phyloP scores from a whole-genome alignment of 306 rosid species.

The Gastrolobium bilobum region DNA sequence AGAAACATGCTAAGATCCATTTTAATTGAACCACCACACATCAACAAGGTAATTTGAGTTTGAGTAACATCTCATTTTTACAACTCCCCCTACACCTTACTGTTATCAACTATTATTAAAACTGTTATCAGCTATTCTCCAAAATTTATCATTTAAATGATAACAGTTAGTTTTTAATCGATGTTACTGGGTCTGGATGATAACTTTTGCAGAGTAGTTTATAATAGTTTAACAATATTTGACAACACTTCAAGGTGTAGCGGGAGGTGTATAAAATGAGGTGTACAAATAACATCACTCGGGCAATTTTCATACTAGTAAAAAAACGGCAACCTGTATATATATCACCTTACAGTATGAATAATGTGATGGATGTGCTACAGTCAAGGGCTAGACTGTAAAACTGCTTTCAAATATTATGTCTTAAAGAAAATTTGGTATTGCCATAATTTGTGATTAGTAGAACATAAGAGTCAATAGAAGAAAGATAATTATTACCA shows the following conservation, averaged over 20 bases:
- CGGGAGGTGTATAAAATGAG: conserved; percentile 12
- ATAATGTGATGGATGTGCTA: conserved; percentile 19
- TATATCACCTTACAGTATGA: neutral
- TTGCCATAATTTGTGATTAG: neutral
- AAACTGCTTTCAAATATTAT: neutral
- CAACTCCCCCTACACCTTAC: neutral
- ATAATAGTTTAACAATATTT: conserved; percentile 26
- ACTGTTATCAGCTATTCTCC: neutral
- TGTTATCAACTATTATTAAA: neutral
- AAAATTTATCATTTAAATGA: conserved; percentile 2
- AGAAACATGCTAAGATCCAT: neutral
- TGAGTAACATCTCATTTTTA: conserved; percentile 16
- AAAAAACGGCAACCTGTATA: conserved; percentile 12
- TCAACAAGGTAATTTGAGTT: conserved; percentile 27
- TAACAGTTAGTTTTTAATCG: neutral
- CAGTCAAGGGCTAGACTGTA: conserved; percentile 6
- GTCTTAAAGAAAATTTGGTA: conserved; percentile 23
- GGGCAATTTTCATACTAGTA: conserved; percentile 1
- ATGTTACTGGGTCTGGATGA: neutral
- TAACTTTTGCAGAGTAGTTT: neutral
- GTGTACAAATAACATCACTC: neutral
- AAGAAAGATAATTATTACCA: conserved; percentile 73
- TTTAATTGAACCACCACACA: conserved; percentile 36
- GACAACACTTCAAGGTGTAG: conserved; percentile 7
- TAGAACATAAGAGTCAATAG: conserved; percentile 24